Conservation (phyloP, 2,329 filamentous ascomycete species). For the Botryotinia narcissicola region DNA sequence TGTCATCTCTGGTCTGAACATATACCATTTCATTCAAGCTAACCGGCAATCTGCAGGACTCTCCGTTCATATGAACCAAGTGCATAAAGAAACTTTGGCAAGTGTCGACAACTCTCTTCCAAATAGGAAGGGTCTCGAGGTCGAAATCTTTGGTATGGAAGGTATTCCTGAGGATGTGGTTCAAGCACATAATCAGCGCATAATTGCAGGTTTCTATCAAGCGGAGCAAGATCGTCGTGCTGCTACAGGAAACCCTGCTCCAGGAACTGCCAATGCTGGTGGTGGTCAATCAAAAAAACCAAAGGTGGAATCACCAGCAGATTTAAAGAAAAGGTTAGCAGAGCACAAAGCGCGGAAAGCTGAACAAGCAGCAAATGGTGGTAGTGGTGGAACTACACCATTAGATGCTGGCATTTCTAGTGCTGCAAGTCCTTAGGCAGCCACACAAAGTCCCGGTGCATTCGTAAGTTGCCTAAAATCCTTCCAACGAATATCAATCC, state of each 20-base stretch:
- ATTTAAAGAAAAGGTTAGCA: slow-evolving; percentile 76
- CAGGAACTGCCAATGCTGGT: slow-evolving; percentile 50
- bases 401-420: slow-evolving; percentile 35
- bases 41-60: slow-evolving; percentile 58
- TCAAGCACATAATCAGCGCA: slow-evolving; percentile 79
- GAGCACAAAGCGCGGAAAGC: slow-evolving; percentile 70
- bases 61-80: slow-evolving; percentile 95
- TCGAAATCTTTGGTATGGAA: slow-evolving; percentile 98
- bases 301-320: slow-evolving; percentile 71
- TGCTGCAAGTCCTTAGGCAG: slow-evolving; percentile 47
- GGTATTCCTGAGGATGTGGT: slow-evolving; percentile 86
- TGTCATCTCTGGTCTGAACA: slow-evolving; percentile 34
- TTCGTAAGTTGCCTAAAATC: slow-evolving; percentile 52
- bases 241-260: slow-evolving; percentile 78
- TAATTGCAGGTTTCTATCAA: slow-evolving; percentile 82
- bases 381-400: slow-evolving; percentile 58
- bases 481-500: background rate
- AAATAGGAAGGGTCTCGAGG: slow-evolving; percentile 78
- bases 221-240: slow-evolving; percentile 79
- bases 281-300: slow-evolving; percentile 69
- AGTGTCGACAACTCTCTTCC: slow-evolving; percentile 90
- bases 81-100: slow-evolving; percentile 89
- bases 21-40: background rate
- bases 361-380: slow-evolving; percentile 55
- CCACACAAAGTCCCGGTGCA: slow-evolving; percentile 48